Percentiles rank a stretch among this genome's conserved stretches.
These are phyloP conservation scores for Lentinula lateritia DNA, from an alignment of 768 basidiomycete genomes.

Conservation along the genomic window DNA sequence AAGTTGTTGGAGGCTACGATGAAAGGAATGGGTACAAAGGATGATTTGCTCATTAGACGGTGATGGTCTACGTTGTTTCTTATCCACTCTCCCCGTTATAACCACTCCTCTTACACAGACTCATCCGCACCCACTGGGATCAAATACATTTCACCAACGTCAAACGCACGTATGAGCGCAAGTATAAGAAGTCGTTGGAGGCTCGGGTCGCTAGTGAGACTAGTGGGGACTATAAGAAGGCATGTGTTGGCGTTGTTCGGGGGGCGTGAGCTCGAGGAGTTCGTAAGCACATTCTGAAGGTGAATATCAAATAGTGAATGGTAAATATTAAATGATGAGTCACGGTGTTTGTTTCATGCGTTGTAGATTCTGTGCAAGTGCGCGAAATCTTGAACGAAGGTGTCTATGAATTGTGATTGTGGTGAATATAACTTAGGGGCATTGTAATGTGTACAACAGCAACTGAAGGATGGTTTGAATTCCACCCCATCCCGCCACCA, in stretches of 20 bases:
- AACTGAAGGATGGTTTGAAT: too few species aligned
- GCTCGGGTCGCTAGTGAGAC: conserved; percentile 31
- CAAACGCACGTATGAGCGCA: conserved; percentile 27
- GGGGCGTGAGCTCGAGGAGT: neutral
- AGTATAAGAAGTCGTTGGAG: conserved; percentile 24
- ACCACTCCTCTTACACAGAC: neutral
- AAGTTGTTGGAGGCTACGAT: conserved; percentile 28
- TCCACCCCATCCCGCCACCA: too few species aligned
- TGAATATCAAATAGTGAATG: too few species aligned
- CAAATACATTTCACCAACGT: conserved; percentile 25
- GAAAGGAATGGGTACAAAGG: conserved; percentile 33
- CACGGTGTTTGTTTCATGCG: too few species aligned
- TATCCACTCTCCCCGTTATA: neutral
- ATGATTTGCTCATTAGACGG: conserved; percentile 28
- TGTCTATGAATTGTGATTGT: too few species aligned
- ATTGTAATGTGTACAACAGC: too few species aligned
- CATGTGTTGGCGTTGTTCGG: conserved; percentile 5
- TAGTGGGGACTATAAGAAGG: conserved; percentile 26
- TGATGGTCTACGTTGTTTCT: neutral
- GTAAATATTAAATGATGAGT: too few species aligned
- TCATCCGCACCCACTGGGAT: conserved; percentile 33
- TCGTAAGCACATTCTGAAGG: too few species aligned
- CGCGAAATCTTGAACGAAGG: too few species aligned
- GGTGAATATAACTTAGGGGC: too few species aligned
- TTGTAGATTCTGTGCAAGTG: too few species aligned